These are phyloP conservation scores for Fusarium udum DNA, from an alignment of 2,329 filamentous ascomycete species.

Conservation along the genomic window DNA sequence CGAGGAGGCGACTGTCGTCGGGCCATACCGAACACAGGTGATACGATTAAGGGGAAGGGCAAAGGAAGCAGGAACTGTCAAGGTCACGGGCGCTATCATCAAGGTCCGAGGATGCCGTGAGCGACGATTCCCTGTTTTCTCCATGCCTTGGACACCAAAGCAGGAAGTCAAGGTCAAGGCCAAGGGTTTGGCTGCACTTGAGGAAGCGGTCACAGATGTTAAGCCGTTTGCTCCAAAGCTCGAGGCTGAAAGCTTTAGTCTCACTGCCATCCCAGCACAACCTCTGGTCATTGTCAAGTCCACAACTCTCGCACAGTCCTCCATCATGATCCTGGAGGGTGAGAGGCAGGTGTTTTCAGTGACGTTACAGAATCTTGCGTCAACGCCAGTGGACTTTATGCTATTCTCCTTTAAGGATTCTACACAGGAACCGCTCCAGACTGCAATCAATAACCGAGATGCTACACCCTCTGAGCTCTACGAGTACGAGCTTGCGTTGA, in stretches of 20 bases:
- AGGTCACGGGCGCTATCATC: constrained; percentile 79
- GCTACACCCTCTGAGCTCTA: constrained; percentile 82
- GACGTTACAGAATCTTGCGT: constrained; percentile 81
- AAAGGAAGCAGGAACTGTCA: constrained; percentile 71
- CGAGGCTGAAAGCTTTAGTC: constrained; percentile 62
- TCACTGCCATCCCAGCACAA: constrained; percentile 82
- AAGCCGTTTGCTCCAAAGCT: constrained; percentile 53
- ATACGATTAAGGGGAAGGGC: constrained; percentile 77
- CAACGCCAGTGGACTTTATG: constrained; percentile 81
- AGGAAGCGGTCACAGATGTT: constrained; percentile 53
- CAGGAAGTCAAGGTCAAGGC: constrained; percentile 79
- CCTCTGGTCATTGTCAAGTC: constrained; percentile 80
- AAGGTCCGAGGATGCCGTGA: constrained; percentile 84
- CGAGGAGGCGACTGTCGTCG: constrained; percentile 73
- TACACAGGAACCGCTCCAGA: constrained; percentile 79
- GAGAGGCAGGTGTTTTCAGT: constrained; percentile 82
- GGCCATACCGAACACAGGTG: constrained; percentile 84
- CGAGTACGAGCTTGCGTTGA: constrained; percentile 83
- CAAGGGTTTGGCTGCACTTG: constrained; percentile 71
- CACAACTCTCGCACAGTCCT: constrained; percentile 82
- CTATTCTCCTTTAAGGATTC: constrained; percentile 92
- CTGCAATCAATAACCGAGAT: constrained; percentile 79
- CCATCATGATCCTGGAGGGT: constrained; percentile 92
- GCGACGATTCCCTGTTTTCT: constrained; percentile 85
- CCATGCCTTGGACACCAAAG: constrained; percentile 76